Evolutionary conservation across 176 grass and related monocot species (phyloP), one percentile per base, ranked within the genome.

Genomic region (Paspalum notatum): DNA sequence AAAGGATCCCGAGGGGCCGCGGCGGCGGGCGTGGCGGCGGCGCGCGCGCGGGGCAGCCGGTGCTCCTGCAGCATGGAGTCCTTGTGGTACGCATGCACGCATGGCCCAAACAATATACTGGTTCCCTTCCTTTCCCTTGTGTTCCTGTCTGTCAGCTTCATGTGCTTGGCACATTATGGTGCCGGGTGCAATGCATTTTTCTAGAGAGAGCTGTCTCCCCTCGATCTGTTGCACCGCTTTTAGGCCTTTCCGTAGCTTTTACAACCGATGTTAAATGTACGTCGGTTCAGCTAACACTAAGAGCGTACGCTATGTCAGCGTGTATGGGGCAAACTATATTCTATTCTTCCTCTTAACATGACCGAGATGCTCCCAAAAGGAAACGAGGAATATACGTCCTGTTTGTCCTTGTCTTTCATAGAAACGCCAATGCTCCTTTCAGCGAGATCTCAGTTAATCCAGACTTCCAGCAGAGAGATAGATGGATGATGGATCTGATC

Each of bases 21-120:
- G 71, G 59, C 12, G 62, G 38, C 10, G 41, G 40, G 55, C 32
- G 62, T 3, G 64, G 65, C 17, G 53, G 57, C 26, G 39, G 21
- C 66, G 44, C 45, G 60, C 47, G 64, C 8, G 48, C 58, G 46
- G 77, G 86, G 73, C 91, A 90, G 91, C 94, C 94, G 79, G 91
- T 97, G 58, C 82, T 97, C 18, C 69, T 97, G 83, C 94, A 97
- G 60, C 94, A 97, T 15, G 94, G 94, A 0, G 83, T 97, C 39
- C 86, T 97, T 25, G 83, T 89, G 91, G 94, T 97, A 93, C 37
- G 3, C 46, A 5, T 3, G 21, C 47, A 12, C 9, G 65, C 77
- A 81, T 61, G 73, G n/a, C 44, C 16, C 70, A 63, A 62, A 54
- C 56, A 59, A n/a, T n/a, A 12, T 59, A 21, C 24, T 20, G 52